phyloP scores from a whole-genome alignment of 2,329 filamentous ascomycete species.

The Anthostomella pinea region DNA sequence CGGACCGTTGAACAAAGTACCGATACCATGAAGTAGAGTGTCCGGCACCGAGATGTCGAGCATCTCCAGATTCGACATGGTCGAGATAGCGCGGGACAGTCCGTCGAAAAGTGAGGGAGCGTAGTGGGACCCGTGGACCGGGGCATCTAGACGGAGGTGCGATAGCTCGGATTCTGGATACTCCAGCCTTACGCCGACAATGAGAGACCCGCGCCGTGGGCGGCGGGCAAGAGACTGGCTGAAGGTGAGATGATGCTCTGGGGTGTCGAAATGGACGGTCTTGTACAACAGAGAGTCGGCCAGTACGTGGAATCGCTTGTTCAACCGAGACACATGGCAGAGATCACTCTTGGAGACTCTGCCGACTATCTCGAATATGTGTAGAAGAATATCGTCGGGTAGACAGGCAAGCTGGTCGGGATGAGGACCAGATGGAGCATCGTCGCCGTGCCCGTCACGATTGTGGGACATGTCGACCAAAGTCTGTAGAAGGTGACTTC shows the following conservation, averaged over 20 bases:
- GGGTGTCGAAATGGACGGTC: slow-evolving; percentile 44
- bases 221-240: slow-evolving; percentile 45
- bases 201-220: slow-evolving; percentile 45
- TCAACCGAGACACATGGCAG: too few species aligned
- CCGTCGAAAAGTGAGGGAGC: slow-evolving; percentile 37
- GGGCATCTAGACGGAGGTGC: slow-evolving; percentile 38
- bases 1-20: slow-evolving; percentile 47
- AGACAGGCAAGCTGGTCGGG: too few species aligned
- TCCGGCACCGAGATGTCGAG: slow-evolving; percentile 45
- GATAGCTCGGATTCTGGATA: slow-evolving; percentile 44
- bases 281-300: slow-evolving; percentile 48
- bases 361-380: too few species aligned
- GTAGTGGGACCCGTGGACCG: slow-evolving; percentile 34
- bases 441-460: too few species aligned
- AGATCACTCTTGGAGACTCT: too few species aligned
- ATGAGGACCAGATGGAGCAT: too few species aligned
- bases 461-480: too few species aligned
- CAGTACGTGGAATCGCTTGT: too few species aligned
- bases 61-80: slow-evolving; percentile 49
- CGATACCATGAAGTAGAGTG: slow-evolving; percentile 43
- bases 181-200: slow-evolving; percentile 43
- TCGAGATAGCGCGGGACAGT: slow-evolving; percentile 45
- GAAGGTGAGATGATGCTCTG: slow-evolving; percentile 47
- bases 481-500: too few species aligned
- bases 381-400: too few species aligned